A percentile compares a stretch with the other conserved stretches of the same genome.
Conservation (phyloP, 257 asterid species). For the Thymus mandschuricus region DNA sequence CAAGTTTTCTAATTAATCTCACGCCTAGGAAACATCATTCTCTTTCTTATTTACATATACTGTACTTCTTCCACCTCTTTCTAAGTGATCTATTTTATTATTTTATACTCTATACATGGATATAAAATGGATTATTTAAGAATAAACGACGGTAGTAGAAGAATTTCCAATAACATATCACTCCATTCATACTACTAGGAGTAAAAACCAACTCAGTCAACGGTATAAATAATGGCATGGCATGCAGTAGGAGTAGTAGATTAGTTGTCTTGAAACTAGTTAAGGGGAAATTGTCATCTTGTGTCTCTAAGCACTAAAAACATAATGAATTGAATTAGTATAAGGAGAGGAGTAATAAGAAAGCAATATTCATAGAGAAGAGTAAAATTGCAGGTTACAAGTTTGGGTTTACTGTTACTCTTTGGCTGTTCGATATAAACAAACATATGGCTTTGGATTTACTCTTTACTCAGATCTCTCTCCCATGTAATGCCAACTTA, state of each 20-base stretch:
- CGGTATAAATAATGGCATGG: too few relatives aligned
- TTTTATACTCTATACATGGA: too few relatives aligned
- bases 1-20: constrained; percentile 23
- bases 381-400: constrained; percentile 23
- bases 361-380: constrained; percentile 25
- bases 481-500: constrained; percentile 21
- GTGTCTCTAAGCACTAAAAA: constrained; percentile 29
- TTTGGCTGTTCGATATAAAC: constrained; percentile 41
- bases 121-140: too few relatives aligned
- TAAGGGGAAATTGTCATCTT: constrained; percentile 29
- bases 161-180: too few relatives aligned
- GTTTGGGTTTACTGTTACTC: constrained; percentile 24
- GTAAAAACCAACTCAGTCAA: too few relatives aligned
- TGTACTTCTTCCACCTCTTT: too few relatives aligned
- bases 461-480: constrained; percentile 43
- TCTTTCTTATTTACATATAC: too few relatives aligned
- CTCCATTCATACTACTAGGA: too few relatives aligned
- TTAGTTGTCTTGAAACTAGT: constrained; percentile 22
- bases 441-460: constrained; percentile 37
- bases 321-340: neutral
- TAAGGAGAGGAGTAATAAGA: neutral
- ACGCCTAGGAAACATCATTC: neutral
- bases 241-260: neutral
- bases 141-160: too few relatives aligned
- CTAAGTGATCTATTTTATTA: too few relatives aligned